Evolutionary conservation across 257 asterid species (phyloP).

Genomic region (Cordia subcordata): DNA sequence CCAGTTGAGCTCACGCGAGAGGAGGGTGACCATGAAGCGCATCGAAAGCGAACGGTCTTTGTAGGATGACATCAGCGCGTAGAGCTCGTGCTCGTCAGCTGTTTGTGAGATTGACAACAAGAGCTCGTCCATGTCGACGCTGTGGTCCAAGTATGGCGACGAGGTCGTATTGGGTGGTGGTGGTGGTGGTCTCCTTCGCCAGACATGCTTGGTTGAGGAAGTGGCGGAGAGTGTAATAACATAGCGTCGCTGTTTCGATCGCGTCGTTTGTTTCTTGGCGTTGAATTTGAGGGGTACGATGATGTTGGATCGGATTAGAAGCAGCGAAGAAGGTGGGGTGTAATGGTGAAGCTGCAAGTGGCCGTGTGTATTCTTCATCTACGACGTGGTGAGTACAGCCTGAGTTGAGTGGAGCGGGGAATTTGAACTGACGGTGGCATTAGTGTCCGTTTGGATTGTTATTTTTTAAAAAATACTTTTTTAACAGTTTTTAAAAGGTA

Average conservation of each 20-base stretch:
- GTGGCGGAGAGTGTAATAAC: constrained; percentile 32
- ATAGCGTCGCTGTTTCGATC: constrained; percentile 8
- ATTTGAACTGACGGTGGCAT: no score
- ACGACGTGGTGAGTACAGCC: background rate
- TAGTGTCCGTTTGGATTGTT: no score
- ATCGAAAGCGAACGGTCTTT: constrained; percentile 53
- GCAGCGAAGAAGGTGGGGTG: constrained; percentile 21
- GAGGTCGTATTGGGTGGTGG: constrained; percentile 1
- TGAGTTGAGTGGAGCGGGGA: no score
- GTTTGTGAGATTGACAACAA: constrained; percentile 54
- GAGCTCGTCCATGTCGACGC: constrained; percentile 73
- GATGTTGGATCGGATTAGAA: constrained; percentile 19
- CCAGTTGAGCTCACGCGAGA: constrained; percentile 85
- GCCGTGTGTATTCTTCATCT: background rate
- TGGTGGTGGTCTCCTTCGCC: constrained; percentile 35
- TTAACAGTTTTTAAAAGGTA: no score
- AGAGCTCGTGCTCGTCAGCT: constrained; percentile 59
- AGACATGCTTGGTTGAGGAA: constrained; percentile 31
- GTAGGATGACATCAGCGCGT: constrained; percentile 63
- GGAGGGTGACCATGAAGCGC: constrained; percentile 74
- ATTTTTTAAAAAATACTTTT: no score
- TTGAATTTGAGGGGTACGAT: constrained; percentile 16
- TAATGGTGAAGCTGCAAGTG: constrained; percentile 13
- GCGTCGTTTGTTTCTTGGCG: constrained; percentile 13
- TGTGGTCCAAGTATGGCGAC: constrained; percentile 42